Evolutionary conservation across 2,329 filamentous ascomycete genomes (phyloP).

Genomic region (Verticillium dahliae): DNA sequence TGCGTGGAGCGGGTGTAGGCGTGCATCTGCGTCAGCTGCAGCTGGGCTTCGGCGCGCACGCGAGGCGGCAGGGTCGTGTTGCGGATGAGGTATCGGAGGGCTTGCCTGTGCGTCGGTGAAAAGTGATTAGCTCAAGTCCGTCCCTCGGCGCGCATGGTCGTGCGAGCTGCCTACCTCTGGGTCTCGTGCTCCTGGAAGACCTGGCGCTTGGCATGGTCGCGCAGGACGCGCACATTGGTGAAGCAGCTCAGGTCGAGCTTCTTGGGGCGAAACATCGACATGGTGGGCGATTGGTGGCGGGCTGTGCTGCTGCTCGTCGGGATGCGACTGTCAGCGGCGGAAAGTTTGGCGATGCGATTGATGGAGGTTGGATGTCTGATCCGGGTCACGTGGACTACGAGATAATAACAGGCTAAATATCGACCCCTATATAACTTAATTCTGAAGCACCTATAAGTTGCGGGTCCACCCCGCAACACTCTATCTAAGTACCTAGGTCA

Average conservation of each 20-base stretch:
- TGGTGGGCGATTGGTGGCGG: slow-evolving; percentile 31
- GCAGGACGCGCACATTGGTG: slow-evolving; percentile 78
- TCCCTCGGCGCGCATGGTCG: slow-evolving; percentile 67
- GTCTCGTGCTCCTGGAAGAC: slow-evolving; percentile 82
- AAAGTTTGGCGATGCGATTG: not conserved
- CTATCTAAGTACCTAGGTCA: too few relatives aligned
- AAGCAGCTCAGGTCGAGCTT: slow-evolving; percentile 85
- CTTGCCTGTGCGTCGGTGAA: slow-evolving; percentile 58
- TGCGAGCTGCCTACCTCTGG: slow-evolving; percentile 77
- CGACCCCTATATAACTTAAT: not conserved
- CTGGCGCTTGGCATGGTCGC: slow-evolving; percentile 95
- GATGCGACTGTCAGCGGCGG: not conserved
- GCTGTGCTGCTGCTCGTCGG: not conserved
- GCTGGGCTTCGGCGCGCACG: slow-evolving; percentile 83
- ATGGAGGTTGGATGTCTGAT: not conserved
- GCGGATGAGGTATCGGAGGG: slow-evolving; percentile 83
- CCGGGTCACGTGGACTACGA: not conserved
- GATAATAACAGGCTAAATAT: too few relatives aligned
- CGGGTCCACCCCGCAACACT: too few relatives aligned
- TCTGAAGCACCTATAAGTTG: too few relatives aligned
- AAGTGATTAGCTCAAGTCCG: not conserved
- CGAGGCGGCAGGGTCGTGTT: slow-evolving; percentile 81
- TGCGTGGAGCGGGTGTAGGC: slow-evolving; percentile 89
- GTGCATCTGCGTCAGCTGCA: slow-evolving; percentile 93
- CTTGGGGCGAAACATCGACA: slow-evolving; percentile 85